A percentile compares a stretch with the other conserved stretches of the same genome.
Evolutionary conservation across 345 rosid genomes (phyloP).

Genomic region (Sisymbrium irio): DNA sequence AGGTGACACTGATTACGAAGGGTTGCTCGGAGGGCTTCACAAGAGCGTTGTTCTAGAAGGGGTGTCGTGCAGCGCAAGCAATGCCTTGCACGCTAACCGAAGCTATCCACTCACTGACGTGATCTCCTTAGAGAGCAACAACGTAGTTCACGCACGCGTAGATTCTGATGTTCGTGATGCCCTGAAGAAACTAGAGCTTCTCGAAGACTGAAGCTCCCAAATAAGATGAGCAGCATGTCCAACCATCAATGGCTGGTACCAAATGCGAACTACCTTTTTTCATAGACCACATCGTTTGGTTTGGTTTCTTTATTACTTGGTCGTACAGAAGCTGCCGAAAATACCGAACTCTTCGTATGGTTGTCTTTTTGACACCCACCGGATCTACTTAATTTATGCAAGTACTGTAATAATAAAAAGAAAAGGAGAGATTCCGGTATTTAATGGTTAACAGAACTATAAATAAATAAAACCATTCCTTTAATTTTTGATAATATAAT

Average conservation of each 20-base stretch:
- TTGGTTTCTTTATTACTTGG: conserved; percentile 16
- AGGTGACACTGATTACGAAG: conserved; percentile 97
- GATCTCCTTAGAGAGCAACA: conserved; percentile 64
- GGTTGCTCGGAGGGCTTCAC: conserved; percentile 85
- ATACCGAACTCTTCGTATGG: conserved; percentile 26
- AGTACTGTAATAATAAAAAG: conserved; percentile 4
- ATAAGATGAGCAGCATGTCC: neutral
- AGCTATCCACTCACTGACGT: conserved; percentile 86
- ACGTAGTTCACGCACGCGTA: conserved; percentile 50
- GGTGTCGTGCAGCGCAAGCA: conserved; percentile 51
- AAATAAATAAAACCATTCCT: neutral
- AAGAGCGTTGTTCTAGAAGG: conserved; percentile 73
- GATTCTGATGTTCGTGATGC: conserved; percentile 53
- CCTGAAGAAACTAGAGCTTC: conserved; percentile 56
- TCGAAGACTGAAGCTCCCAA: conserved; percentile 30
- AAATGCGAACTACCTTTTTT: conserved; percentile 1
- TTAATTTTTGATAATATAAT: neutral
- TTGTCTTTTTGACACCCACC: conserved; percentile 28
- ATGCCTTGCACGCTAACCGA: conserved; percentile 57
- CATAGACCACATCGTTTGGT: conserved; percentile 32
- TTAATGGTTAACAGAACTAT: neutral
- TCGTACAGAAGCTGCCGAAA: conserved; percentile 34
- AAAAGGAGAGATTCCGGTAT: conserved; percentile 8
- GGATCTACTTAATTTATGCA: conserved; percentile 2
- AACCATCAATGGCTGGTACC: conserved; percentile 4